phyloP scores from a whole-genome alignment of 2,329 filamentous ascomycete genomes.

The Epichloe sibirici region DNA sequence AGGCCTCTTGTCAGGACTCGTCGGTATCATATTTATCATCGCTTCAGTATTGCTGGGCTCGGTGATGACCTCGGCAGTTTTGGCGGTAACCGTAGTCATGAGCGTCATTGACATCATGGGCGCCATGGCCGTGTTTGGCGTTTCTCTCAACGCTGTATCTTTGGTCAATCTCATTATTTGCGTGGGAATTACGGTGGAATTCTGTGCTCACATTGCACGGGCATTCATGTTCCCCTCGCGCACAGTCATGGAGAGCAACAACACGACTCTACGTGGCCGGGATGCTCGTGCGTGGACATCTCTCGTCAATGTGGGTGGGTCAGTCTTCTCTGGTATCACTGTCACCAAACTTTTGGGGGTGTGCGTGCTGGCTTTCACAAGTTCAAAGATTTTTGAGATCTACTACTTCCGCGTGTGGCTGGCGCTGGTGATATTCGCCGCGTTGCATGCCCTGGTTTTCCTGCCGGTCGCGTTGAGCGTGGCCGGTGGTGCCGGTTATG shows the following conservation, averaged over 20 bases:
- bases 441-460: constrained; percentile 79
- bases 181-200: constrained; percentile 91
- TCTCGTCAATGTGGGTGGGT: constrained; percentile 86
- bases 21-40: constrained; percentile 75
- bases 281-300: constrained; percentile 87
- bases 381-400: constrained; percentile 97
- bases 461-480: constrained; percentile 81
- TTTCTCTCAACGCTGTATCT: constrained; percentile 88
- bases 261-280: constrained; percentile 63
- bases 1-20: constrained; percentile 66
- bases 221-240: constrained; percentile 90
- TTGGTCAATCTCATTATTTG: constrained; percentile 96
- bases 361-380: constrained; percentile 81
- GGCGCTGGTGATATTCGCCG: constrained; percentile 79
- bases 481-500: constrained; percentile 74
- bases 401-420: constrained; percentile 99
- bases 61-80: constrained; percentile 64
- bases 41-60: constrained; percentile 75
- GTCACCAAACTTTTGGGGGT: constrained; percentile 92
- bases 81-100: constrained; percentile 84
- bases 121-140: constrained; percentile 78
- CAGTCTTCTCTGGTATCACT: constrained; percentile 92
- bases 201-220: constrained; percentile 91
- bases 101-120: constrained; percentile 89
- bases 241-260: constrained; percentile 65